Percentiles rank a stretch among this genome's conserved stretches.
Evolutionary conservation across 2,329 filamentous ascomycete genomes (phyloP).

Genomic region (Diaporthe aspalathi): DNA sequence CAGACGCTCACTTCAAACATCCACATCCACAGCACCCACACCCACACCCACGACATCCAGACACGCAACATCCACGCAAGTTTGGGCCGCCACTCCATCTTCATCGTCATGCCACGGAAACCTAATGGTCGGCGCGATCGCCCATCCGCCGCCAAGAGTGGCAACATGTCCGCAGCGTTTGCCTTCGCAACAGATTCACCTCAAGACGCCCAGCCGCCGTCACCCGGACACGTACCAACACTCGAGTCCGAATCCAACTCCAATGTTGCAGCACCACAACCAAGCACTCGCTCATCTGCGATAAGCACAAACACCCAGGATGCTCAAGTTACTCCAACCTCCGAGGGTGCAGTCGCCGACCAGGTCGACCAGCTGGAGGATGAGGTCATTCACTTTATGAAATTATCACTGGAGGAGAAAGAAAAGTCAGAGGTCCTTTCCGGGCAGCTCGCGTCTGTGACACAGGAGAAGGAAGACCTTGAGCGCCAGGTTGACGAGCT

Average conservation of each 20-base stretch:
- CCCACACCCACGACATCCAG: no score
- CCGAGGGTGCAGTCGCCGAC: neutral
- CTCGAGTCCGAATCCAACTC: no score
- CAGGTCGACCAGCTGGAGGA: slow-evolving; percentile 15
- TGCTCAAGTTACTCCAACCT: neutral
- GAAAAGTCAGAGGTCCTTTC: neutral
- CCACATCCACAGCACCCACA: no score
- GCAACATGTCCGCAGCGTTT: slow-evolving; percentile 1
- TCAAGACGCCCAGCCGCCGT: neutral
- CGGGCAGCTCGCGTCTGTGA: neutral
- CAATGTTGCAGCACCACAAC: no score
- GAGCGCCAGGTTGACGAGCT: slow-evolving; percentile 21
- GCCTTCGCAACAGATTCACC: neutral
- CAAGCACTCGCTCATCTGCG: no score
- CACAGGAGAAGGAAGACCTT: neutral
- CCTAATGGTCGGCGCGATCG: neutral
- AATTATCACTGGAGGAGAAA: slow-evolving; percentile 13
- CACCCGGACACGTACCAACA: neutral
- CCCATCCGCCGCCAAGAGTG: neutral
- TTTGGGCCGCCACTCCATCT: no score
- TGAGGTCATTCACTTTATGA: slow-evolving; percentile 32
- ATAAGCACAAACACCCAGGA: neutral
- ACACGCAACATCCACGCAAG: no score
- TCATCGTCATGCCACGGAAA: neutral
- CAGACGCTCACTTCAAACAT: no score